Evolutionary conservation across 257 asterid genomes (phyloP).

Genomic region (Ilex asprella): DNA sequence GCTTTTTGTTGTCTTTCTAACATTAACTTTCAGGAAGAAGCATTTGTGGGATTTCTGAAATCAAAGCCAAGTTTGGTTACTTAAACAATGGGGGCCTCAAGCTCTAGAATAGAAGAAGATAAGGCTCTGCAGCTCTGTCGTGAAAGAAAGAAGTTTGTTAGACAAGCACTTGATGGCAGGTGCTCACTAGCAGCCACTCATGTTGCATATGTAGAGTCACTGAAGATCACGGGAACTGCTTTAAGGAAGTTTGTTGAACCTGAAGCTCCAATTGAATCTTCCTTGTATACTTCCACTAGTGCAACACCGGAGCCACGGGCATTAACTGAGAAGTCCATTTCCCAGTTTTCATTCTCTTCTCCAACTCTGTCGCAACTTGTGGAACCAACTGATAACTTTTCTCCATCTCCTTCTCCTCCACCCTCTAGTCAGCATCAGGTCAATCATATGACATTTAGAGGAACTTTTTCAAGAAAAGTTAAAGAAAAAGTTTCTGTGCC

Average conservation of each 20-base stretch:
- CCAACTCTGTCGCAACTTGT: slow-evolving; percentile 47
- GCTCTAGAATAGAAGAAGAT: slow-evolving; percentile 81
- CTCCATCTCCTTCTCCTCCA: slow-evolving; percentile 60
- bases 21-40: slow-evolving; percentile 8
- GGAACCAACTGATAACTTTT: slow-evolving; percentile 37
- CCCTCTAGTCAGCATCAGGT: slow-evolving; percentile 33
- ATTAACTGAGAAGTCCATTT: slow-evolving; percentile 43
- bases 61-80: slow-evolving; percentile 9
- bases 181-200: slow-evolving; percentile 86
- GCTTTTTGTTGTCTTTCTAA: neutral
- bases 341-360: slow-evolving; percentile 55
- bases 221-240: slow-evolving; percentile 57
- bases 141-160: slow-evolving; percentile 81
- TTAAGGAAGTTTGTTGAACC: slow-evolving; percentile 70
- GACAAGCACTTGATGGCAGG: slow-evolving; percentile 92
- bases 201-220: slow-evolving; percentile 60
- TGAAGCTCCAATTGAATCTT: slow-evolving; percentile 47
- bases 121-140: slow-evolving; percentile 88
- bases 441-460: slow-evolving; percentile 69
- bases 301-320: slow-evolving; percentile 44
- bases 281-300: slow-evolving; percentile 33
- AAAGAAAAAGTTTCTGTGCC: slow-evolving; percentile 66
- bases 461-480: slow-evolving; percentile 59
- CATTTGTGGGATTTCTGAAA: slow-evolving; percentile 1
- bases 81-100: slow-evolving; percentile 68